Base-by-base conservation (phyloP, 306 rosid species). In the Geum urbanum region DNA sequence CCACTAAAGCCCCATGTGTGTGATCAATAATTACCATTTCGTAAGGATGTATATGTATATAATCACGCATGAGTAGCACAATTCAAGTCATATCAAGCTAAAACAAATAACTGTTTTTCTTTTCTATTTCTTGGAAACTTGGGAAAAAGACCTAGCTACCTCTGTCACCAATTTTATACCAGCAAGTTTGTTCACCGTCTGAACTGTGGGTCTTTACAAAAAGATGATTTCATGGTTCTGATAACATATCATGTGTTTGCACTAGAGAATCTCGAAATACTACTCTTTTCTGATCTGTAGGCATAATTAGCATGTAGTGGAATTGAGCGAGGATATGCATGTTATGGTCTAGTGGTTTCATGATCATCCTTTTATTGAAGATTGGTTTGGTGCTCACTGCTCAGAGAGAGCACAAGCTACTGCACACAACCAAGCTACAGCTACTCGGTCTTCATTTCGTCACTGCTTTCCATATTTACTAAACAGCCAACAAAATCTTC, bases 391-490 rank as follows among this genome's bases (percentile, higher is more conserved):
- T 56, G 40, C 60, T 39, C 32, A 27, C 2, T 1, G 32, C 1
- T 24, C 67, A 40, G 8, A 40, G 32, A 62, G 67, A 40, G 67
- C 48, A 62, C 66, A 60, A 60, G 66, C 47, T 16, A 39, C 16
- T 32, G 13, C 65, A 14, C 64, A 40, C 22, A 37, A 50, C 15
- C 43, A 12, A 18, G 19, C 32, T 27, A 27, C 11, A 20, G 62
- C 40, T 24, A 7, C 19, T 35, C 65, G 20, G n/a, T n/a, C n/a
- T n/a, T 55, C 60, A 55, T 56, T 44, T 44, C 61, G 11, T 60
- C 14, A 9, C 14, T 24, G 1, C 27, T 56, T 70, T 70, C 74
- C 45, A 24, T 70, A 70, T 70, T 70, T 44, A 56, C 64, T 20
- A 37, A 35, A 32, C 45, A 37, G 35, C 65, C 44, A 37, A 27